Evolutionary conservation across 345 rosid genomes (phyloP), one percentile per base, ranked within the genome.

Genomic region (Laguncularia racemosa): DNA sequence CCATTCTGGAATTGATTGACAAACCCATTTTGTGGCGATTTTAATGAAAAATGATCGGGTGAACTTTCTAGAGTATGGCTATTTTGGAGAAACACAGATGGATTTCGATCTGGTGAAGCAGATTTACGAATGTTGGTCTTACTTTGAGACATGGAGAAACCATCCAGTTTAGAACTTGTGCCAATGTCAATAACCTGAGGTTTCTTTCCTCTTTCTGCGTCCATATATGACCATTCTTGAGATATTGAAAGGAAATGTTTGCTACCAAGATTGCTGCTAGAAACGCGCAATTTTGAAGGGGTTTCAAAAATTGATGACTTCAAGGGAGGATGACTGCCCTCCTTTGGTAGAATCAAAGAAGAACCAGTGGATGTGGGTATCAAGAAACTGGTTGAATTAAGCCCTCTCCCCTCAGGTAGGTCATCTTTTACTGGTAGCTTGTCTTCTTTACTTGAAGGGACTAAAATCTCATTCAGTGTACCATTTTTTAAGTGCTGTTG

Each of bases 401-500:
- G 71, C 60, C 71, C 71, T 55, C 33, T 71, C 44, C 57, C 73
- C 53, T 61, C 59, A 4, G 71, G 61, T 71, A 61, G 65, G 69
- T 61, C 65, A 60, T 80, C 62, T 57, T 44, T 65, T 59, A 33
- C 67, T 26, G 78, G 75, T 60, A 67, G 66, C 61, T 81, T 80
- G 70, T 63, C 72, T 71, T 68, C 79, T 64, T 67, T 73, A 51
- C 61, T 64, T 62, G 78, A 71, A 23, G 68, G 53, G 55, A 70
- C 52, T 52, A 57, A 58, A 58, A 43, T 59, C 45, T 71, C 75
- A 18, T 75, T 69, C 65, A 63, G 58, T 48, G 68, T 76, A 66
- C 89, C 91, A 48, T 76, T 56, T 72, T 72, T 81, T 23, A 82
- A 62, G 62, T 75, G 80, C 54, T 84, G 89, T 80, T 76, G 95